A percentile compares a stretch with the other conserved stretches of the same genome.
These are phyloP conservation scores for Rhizoclosmatium sp. DNA, from an alignment of 192 early-diverging fungal species.

Conservation along the genomic window DNA sequence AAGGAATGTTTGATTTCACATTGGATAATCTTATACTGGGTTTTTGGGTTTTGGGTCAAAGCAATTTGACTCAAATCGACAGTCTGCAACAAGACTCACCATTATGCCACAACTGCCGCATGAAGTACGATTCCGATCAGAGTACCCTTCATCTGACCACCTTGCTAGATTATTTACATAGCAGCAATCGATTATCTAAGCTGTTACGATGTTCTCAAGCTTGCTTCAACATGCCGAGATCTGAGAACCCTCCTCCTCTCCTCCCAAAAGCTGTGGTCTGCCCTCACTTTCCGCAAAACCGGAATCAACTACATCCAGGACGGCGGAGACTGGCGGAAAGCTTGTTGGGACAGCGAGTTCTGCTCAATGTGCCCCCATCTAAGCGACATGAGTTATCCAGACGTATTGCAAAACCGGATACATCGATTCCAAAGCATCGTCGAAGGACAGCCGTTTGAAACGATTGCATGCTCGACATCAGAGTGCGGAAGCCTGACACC, in stretches of 20 bases:
- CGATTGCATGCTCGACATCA: not conserved
- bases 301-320: constrained; percentile 3
- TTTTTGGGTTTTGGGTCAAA: no score
- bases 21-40: no score
- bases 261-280: not conserved
- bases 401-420: not conserved
- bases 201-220: not conserved
- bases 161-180: not conserved
- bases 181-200: not conserved
- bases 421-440: not conserved
- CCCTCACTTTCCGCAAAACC: not conserved
- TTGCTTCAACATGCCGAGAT: not conserved
- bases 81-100: no score
- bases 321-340: not conserved
- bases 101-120: no score
- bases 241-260: not conserved
- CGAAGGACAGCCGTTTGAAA: not conserved
- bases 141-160: no score
- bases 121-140: no score
- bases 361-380: not conserved
- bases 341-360: not conserved
- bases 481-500: not conserved
- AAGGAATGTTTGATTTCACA: no score
- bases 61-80: no score
- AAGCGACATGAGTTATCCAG: not conserved